A percentile compares a stretch with the other conserved stretches of the same genome.
phyloP scores from a whole-genome alignment of 2,329 filamentous ascomycete species.

The Penicillium glabrum region DNA sequence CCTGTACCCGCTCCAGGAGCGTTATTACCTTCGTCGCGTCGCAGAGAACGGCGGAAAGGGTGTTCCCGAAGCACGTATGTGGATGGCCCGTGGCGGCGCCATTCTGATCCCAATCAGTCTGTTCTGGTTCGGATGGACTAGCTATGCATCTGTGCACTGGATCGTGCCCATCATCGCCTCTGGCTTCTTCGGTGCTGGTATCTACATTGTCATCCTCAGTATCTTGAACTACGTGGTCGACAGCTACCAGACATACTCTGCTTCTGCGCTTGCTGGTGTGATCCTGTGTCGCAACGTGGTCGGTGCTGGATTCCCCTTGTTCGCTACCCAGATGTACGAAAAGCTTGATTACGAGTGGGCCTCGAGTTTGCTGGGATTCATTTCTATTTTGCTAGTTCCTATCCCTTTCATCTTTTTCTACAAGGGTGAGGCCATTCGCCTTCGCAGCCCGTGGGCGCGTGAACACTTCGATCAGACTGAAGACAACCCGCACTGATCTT shows the following conservation, averaged over 20 bases:
- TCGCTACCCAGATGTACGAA: slow-evolving; percentile 39
- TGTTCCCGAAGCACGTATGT: slow-evolving; percentile 65
- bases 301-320: slow-evolving; percentile 34
- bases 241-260: slow-evolving; percentile 69
- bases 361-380: slow-evolving; percentile 38
- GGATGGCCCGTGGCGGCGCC: slow-evolving; percentile 62
- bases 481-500: slow-evolving; percentile 25
- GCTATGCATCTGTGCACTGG: slow-evolving; percentile 62
- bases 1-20: slow-evolving; percentile 50
- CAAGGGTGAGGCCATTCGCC: slow-evolving; percentile 29
- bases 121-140: slow-evolving; percentile 68
- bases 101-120: slow-evolving; percentile 64
- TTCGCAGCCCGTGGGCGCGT: slow-evolving; percentile 29
- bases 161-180: slow-evolving; percentile 66
- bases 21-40: slow-evolving; percentile 39
- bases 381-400: slow-evolving; percentile 37
- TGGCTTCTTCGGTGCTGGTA: slow-evolving; percentile 67
- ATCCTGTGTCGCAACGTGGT: slow-evolving; percentile 68
- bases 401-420: slow-evolving; percentile 43
- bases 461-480: slow-evolving; percentile 30
- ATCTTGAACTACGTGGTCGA: slow-evolving; percentile 75
- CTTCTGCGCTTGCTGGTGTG: slow-evolving; percentile 73
- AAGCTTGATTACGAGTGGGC: slow-evolving; percentile 39
- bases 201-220: slow-evolving; percentile 70
- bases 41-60: slow-evolving; percentile 49